Percentiles rank a stretch among this genome's conserved stretches.
Conservation (phyloP, 257 asterid species). For the Anisodus tanguticus region DNA sequence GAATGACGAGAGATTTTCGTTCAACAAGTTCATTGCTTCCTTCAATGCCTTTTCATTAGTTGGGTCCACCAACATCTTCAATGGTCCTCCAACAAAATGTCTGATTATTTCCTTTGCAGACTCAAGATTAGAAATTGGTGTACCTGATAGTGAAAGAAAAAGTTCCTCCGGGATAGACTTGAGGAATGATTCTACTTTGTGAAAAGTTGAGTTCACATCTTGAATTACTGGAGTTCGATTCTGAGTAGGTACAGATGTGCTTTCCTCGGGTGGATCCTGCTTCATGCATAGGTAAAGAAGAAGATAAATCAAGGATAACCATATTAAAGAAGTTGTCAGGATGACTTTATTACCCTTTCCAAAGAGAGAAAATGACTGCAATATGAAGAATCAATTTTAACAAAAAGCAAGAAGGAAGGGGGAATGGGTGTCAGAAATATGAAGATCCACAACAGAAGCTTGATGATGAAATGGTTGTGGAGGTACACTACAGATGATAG, state of each 20-base stretch:
- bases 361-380: not conserved
- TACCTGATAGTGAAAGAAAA: not conserved
- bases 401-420: too few species aligned
- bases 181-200: constrained; percentile 14
- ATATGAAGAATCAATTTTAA: not conserved
- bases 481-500: too few species aligned
- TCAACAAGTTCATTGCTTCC: not conserved
- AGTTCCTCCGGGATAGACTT: not conserved
- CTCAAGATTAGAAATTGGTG: not conserved
- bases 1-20: not conserved
- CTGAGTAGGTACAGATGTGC: not conserved
- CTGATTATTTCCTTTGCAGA: not conserved
- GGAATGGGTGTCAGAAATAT: too few species aligned
- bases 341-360: not conserved
- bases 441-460: too few species aligned
- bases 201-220: constrained; percentile 13
- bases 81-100: constrained; percentile 6
- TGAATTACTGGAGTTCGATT: not conserved
- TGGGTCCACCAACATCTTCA: constrained; percentile 4
- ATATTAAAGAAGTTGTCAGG: not conserved
- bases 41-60: not conserved
- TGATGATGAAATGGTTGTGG: too few species aligned
- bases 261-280: constrained; percentile 1
- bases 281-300: not conserved
- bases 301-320: not conserved